These are phyloP conservation scores for Eimeria acervulina DNA, from an alignment of 169 alveolate species.

Conservation along the genomic window DNA sequence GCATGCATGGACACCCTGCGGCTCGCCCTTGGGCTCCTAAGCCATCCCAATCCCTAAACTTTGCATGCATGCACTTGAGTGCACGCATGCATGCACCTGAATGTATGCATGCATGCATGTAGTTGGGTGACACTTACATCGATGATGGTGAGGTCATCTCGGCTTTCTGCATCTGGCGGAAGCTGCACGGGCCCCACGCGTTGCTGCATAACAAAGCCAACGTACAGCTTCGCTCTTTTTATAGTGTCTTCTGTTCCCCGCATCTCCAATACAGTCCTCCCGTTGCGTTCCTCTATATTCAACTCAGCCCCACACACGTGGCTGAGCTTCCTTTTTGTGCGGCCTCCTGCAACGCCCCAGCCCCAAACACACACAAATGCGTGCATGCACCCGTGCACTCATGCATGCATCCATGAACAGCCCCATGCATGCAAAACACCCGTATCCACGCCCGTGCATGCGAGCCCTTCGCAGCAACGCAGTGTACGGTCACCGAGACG, in stretches of 20 bases:
- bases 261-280: conserved; percentile 84
- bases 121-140: conserved; percentile 1
- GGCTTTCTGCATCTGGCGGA: conserved; percentile 83
- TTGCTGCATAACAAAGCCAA: conserved; percentile 86
- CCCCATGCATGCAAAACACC: neutral
- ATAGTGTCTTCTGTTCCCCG: conserved; percentile 84
- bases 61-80: neutral
- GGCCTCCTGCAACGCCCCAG: conserved; percentile 47
- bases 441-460: neutral
- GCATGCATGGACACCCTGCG: conserved; percentile 84
- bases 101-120: conserved; percentile 39
- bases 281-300: conserved; percentile 73
- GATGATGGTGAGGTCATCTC: conserved; percentile 86
- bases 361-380: neutral
- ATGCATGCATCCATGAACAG: neutral
- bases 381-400: neutral
- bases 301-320: conserved; percentile 82
- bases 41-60: too few relatives aligned
- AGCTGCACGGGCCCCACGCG: conserved; percentile 88
- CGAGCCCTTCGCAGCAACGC: neutral
- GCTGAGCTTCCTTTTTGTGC: conserved; percentile 79
- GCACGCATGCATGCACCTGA: neutral
- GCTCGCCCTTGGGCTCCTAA: too few relatives aligned
- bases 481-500: neutral
- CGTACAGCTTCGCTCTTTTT: conserved; percentile 86